phyloP scores from a whole-genome alignment of 2,329 filamentous ascomycete species.

The Pestalotiopsis sp. region DNA sequence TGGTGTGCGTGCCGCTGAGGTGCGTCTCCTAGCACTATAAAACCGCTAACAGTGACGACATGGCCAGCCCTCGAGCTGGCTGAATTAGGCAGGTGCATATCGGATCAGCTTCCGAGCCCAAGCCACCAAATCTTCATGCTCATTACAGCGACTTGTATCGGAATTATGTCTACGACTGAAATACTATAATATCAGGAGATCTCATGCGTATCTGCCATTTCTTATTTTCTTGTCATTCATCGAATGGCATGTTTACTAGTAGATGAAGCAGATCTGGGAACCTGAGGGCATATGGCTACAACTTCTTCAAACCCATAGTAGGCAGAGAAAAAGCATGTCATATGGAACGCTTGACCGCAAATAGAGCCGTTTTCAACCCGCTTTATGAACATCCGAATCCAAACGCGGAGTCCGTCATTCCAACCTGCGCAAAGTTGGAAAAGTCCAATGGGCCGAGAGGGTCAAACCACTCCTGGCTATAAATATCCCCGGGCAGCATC shows the following conservation, averaged over 20 bases:
- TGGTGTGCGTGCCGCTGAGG: background rate
- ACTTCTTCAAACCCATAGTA: too few relatives aligned
- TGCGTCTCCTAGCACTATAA: background rate
- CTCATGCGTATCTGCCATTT: too few relatives aligned
- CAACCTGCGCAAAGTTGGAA: slow-evolving; percentile 21
- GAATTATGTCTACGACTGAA: too few relatives aligned
- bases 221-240: too few relatives aligned
- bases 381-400: slow-evolving; percentile 12
- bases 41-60: background rate
- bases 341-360: background rate
- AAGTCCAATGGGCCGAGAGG: slow-evolving; percentile 20
- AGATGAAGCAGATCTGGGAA: too few relatives aligned
- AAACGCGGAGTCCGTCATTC: slow-evolving; percentile 16
- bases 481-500: background rate
- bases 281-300: too few relatives aligned
- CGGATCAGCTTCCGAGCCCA: background rate
- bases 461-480: slow-evolving; percentile 17
- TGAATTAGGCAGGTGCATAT: background rate
- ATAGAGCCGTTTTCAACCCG: background rate
- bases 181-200: too few relatives aligned
- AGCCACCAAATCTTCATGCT: background rate
- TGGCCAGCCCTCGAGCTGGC: background rate
- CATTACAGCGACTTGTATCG: too few relatives aligned
- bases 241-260: too few relatives aligned
- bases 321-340: background rate